Evolutionary conservation across 1,284 basidiomycete genomes (phyloP).

Genomic region (Microbotryum intermedium): DNA sequence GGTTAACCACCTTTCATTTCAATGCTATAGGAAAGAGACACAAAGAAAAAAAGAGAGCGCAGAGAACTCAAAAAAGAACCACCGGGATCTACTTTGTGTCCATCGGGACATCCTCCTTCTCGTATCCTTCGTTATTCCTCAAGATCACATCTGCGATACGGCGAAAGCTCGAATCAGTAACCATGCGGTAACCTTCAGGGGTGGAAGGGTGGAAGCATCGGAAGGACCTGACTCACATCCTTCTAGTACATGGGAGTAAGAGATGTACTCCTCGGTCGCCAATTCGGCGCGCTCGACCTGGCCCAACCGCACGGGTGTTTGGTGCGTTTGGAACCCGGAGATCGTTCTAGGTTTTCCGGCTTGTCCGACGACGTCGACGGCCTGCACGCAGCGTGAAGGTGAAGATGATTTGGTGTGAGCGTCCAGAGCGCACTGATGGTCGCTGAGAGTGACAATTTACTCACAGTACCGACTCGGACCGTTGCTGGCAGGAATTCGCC

Average conservation of each 20-base stretch:
- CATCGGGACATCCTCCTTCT: slow-evolving; percentile 33
- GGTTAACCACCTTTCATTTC: too few relatives aligned
- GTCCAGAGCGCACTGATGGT: background rate
- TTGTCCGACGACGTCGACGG: slow-evolving; percentile 81
- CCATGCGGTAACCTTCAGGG: background rate
- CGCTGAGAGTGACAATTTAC: slow-evolving; percentile 34
- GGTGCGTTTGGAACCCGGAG: slow-evolving; percentile 93
- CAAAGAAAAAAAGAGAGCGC: too few relatives aligned
- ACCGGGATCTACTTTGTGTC: slow-evolving; percentile 13
- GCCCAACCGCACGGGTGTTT: slow-evolving; percentile 87
- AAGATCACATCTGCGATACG: slow-evolving; percentile 37
- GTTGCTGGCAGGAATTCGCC: slow-evolving; percentile 70
- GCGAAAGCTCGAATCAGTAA: slow-evolving; percentile 20
- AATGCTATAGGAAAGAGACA: too few relatives aligned
- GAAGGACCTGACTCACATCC: slow-evolving; percentile 50
- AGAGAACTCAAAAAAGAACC: too few relatives aligned
- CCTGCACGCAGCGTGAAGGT: slow-evolving; percentile 47
- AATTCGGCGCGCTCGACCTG: slow-evolving; percentile 90
- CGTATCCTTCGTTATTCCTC: slow-evolving; percentile 42
- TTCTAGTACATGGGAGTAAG: slow-evolving; percentile 79
- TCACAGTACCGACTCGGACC: slow-evolving; percentile 82
- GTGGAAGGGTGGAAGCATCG: background rate
- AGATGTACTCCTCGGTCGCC: slow-evolving; percentile 92
- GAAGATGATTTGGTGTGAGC: background rate
- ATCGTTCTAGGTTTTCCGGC: slow-evolving; percentile 85